Conservation (phyloP, 176 grass and related monocot species). For the Oryza punctata region DNA sequence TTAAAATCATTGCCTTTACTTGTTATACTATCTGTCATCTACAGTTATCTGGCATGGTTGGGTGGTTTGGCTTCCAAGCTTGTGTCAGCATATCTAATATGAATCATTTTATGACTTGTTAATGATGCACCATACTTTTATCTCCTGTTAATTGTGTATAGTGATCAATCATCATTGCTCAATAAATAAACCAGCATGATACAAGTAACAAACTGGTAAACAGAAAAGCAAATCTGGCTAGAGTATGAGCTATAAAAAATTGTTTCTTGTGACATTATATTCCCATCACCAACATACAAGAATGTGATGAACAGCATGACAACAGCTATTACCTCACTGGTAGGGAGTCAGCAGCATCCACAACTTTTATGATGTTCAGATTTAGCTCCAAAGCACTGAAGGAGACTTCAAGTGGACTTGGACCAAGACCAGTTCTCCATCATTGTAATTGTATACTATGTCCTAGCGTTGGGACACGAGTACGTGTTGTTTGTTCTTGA, state of each 20-base stretch:
- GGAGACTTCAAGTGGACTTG: conserved; percentile 31
- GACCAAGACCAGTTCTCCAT: not conserved
- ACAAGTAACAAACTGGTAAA: not conserved
- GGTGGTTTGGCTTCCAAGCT: not conserved
- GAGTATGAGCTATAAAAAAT: not conserved
- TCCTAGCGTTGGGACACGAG: not conserved
- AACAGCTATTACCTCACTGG: not conserved
- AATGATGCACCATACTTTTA: not conserved
- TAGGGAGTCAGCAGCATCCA: not conserved
- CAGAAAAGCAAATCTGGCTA: not conserved
- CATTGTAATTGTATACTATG: not conserved
- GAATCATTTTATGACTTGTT: not conserved
- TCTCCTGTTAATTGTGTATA: not conserved
- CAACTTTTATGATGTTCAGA: not conserved
- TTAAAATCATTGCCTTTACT: not conserved
- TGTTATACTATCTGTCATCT: not conserved
- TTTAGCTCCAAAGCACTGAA: not conserved
- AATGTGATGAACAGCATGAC: not conserved
- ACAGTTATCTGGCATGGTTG: not conserved
- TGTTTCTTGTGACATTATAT: not conserved
- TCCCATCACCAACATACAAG: not conserved
- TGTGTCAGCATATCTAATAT: not conserved
- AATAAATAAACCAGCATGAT: not conserved
- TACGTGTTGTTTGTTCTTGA: not conserved
- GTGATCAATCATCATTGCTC: not conserved